Evolutionary conservation across 345 rosid genomes (phyloP).

Genomic region (Toxicodendron radicans): DNA sequence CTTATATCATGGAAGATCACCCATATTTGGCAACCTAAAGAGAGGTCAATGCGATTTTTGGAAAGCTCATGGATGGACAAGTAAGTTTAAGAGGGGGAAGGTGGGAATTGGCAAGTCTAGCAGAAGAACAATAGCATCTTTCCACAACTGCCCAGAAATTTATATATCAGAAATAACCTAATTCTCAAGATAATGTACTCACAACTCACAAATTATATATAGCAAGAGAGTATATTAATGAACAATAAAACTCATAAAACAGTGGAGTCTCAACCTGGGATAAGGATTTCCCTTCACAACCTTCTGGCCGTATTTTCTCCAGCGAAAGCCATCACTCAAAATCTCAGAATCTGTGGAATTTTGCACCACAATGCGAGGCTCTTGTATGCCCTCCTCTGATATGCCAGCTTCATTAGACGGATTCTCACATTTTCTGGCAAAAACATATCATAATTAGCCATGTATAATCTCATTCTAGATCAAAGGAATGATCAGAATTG

Average conservation of each 20-base stretch:
- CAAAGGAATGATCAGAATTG: neutral
- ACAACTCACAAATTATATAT: neutral
- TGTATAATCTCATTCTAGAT: neutral
- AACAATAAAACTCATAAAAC: neutral
- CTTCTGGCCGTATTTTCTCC: slow-evolving; percentile 99
- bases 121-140: neutral
- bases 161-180: neutral
- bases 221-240: neutral
- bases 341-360: slow-evolving; percentile 70
- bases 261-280: slow-evolving; percentile 59
- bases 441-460: slow-evolving; percentile 6
- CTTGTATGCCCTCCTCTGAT: slow-evolving; percentile 40
- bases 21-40: neutral
- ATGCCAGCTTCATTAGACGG: slow-evolving; percentile 52
- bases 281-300: slow-evolving; percentile 93
- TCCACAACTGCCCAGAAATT: neutral
- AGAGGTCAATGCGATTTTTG: neutral
- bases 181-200: neutral
- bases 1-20: neutral
- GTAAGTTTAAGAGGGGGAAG: neutral
- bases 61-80: neutral
- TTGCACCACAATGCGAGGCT: slow-evolving; percentile 39
- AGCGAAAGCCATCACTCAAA: slow-evolving; percentile 86
- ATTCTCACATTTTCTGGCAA: slow-evolving; percentile 57
- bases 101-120: neutral